phyloP scores from a whole-genome alignment of 1,284 basidiomycete species.

The Neonothopanus nambi region DNA sequence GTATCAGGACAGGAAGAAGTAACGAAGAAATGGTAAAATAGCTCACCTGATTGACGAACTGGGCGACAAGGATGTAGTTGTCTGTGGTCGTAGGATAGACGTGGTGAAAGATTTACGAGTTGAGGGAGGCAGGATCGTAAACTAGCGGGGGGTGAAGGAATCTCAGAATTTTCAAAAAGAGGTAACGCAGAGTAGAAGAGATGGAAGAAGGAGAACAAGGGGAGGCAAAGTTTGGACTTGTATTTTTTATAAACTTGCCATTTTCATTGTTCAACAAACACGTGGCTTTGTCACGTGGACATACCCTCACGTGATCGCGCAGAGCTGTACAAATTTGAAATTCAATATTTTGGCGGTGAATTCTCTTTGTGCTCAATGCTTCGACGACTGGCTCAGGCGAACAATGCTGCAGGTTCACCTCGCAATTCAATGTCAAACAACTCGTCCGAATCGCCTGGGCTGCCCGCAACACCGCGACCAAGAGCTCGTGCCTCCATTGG shows the following conservation, averaged over 20 bases:
- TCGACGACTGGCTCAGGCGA: conserved; percentile 55
- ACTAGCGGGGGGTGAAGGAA: conserved; percentile 18
- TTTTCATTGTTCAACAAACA: conserved; percentile 43
- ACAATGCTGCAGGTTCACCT: conserved; percentile 43
- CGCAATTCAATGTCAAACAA: conserved; percentile 25
- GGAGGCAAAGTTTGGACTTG: conserved; percentile 19
- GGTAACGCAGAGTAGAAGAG: conserved; percentile 20
- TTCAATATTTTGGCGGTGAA: too few relatives aligned
- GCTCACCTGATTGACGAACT: conserved; percentile 56
- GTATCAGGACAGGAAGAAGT: conserved; percentile 11
- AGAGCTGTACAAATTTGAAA: too few relatives aligned
- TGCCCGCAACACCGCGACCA: conserved; percentile 39
- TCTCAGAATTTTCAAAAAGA: not conserved
- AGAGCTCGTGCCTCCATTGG: conserved; percentile 43
- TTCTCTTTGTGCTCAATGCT: conserved; percentile 35
- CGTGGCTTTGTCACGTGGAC: conserved; percentile 29
- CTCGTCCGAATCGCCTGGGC: conserved; percentile 21
- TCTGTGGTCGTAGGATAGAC: conserved; percentile 61
- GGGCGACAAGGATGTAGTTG: conserved; percentile 75
- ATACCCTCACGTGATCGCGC: not conserved
- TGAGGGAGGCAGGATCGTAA: conserved; percentile 19
- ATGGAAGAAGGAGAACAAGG: conserved; percentile 24
- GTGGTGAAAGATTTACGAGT: conserved; percentile 44
- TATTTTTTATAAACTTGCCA: conserved; percentile 24
- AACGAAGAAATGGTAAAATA: conserved; percentile 10